Base-by-base conservation (phyloP, 1,284 basidiomycete genomes). In the Rhodotorula sp. region DNA sequence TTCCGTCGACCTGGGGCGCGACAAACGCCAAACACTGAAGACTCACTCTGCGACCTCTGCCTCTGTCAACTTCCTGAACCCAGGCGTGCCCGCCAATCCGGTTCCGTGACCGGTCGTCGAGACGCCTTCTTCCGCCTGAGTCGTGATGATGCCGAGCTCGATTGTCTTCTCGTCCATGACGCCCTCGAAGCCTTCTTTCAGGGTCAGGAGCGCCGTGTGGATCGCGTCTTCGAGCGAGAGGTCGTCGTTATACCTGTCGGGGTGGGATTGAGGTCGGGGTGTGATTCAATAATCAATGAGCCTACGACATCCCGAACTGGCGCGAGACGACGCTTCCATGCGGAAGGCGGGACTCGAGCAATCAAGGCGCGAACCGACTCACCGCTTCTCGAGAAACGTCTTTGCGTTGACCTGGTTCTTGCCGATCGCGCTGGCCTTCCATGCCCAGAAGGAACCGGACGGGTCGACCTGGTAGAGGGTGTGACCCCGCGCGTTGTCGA, bases 111-210 rank as follows among this genome's bases (percentile, higher is more conserved):
- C 88, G 76, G 89, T 88, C n/a, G 70, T 52, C 26, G 74, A 68
- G 38, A 73, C 69, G 48, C 70, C 69, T 38, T 79, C 76, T 67
- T 92, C 70, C 38, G 84, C 79, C 93, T 90, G 76, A 88, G 94
- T 90, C 63, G 92, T 93, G 71, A 99, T 87, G 60, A 99, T 89
- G 60, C 97, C 97, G 70, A 99, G 95, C 83, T 99, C 97, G 79
- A 99, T 97, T 49, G 97, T 99, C 85, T 98, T 95, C 84, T 98
- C 95, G 28, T 95, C 98, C 95, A 99, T 98, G 81, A 98, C 92
- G 19, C 97, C 97, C 82, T 99, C 97, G 78, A 76, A 77, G 12
- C 76, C 95, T 84, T 99, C 97, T 83, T 99, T 99, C 75, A 99
- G 85, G 28, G 97, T 99, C 75, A 99, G 84, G 54, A 99, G 87